Evolutionary conservation across 768 basidiomycete species (phyloP), one percentile per base, ranked within the genome.

Genomic region (Russula emetica): DNA sequence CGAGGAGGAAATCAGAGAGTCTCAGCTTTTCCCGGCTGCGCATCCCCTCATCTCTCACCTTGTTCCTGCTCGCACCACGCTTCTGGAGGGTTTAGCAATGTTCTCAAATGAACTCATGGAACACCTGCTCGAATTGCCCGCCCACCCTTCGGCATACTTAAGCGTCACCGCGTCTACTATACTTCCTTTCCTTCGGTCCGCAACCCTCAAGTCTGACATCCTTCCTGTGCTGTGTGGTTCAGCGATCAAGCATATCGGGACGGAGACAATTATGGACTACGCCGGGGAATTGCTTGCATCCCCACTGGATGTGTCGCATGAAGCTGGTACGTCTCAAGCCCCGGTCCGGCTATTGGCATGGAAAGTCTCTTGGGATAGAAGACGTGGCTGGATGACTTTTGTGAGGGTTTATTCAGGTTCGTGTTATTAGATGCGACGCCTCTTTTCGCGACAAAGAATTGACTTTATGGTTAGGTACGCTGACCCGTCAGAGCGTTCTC

Each of bases 351-450:
- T 87, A 66, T 77, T 94, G 30, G 92, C 89, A 2, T 94, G 93
- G 92, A 94, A 94, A 72, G 92, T 94, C 24, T 80, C 78, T 34
- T 93, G 91, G 92, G 91, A 94, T 70, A 85, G 85, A 62, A 83
- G 77, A 61, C 82, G 81, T 69, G 92, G 92, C 26, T 94, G 92
- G 92, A 92, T 94, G 91, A 94, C 92, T 2, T 94, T 92, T 71
- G 87, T 94, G 44, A 80, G 92, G 28, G 83, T 94, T 22, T 94
- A 94, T 73, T 92, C 92, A 58, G 92, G 92, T 90, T 72, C 65
- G 78, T 73, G 5, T 14, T 16, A 13, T 18, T 24, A 49, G 10
- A 38, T 30, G 18, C 42, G 20, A 24, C 9, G 11, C 5, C 28
- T 42, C n/a, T 38, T n/a, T 63, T 59, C 63, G 55, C 11, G 36